Percentiles rank a stretch among this genome's conserved stretches.
These are phyloP conservation scores for Knoxia roxburghii DNA, from an alignment of 257 asterid species.

Conservation along the genomic window DNA sequence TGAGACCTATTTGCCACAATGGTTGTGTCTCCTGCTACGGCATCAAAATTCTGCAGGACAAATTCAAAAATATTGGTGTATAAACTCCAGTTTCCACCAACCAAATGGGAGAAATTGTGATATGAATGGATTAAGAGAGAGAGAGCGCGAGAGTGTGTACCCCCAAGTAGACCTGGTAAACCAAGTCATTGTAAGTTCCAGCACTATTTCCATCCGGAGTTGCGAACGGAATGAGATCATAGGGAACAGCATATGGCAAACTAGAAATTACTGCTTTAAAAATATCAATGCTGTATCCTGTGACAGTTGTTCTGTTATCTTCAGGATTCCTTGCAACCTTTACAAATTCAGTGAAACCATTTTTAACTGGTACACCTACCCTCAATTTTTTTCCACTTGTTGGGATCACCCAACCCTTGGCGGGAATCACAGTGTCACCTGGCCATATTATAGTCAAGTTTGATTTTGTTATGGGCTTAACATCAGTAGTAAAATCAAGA, in stretches of 20 bases:
- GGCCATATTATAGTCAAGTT: conserved; percentile 39
- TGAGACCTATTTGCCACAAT: conserved; percentile 43
- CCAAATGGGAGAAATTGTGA: too few species aligned
- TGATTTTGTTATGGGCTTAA: background rate
- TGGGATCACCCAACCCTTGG: conserved; percentile 51
- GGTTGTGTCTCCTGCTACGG: conserved; percentile 45
- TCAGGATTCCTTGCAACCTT: conserved; percentile 27
- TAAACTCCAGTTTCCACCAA: too few species aligned
- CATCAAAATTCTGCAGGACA: conserved; percentile 32
- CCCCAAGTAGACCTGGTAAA: conserved; percentile 31
- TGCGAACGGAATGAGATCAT: conserved; percentile 27
- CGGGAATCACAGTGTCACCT: conserved; percentile 27
- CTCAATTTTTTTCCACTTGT: conserved; percentile 31
- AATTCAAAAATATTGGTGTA: background rate
- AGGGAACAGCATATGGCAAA: conserved; percentile 36
- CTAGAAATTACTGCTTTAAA: conserved; percentile 36
- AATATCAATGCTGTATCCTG: conserved; percentile 38
- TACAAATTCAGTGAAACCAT: conserved; percentile 30
- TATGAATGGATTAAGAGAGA: too few species aligned
- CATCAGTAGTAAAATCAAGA: background rate
- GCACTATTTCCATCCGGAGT: conserved; percentile 27
- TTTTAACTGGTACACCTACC: conserved; percentile 36
- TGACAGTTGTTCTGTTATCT: conserved; percentile 16
- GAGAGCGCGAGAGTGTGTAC: too few species aligned
- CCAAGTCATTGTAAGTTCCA: conserved; percentile 44